phyloP scores from a whole-genome alignment of 129 eudicot genomes.

The carrot (Daucus carota) region DH1_v3.0 NC_030383.2:62474501-62475000 shows the following conservation, averaged over 20 bases:
- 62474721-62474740: neutral
- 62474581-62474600: slow-evolving; percentile 52
- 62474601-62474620: slow-evolving; percentile 86
- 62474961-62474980: neutral
- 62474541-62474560: neutral
- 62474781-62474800: slow-evolving; percentile 19
- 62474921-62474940: neutral
- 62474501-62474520: neutral
- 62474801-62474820: slow-evolving; percentile 34
- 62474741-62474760: slow-evolving; percentile 19
- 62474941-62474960: too few relatives aligned
- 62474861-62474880: slow-evolving; percentile 38
- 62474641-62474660: slow-evolving; percentile 58
- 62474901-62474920: neutral
- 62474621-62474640: slow-evolving; percentile 80
- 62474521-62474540: neutral
- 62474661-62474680: slow-evolving; percentile 30
- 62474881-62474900: slow-evolving; percentile 44
- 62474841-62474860: slow-evolving; percentile 26
- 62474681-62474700: slow-evolving; percentile 28
- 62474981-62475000: neutral
- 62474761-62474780: slow-evolving; percentile 30
- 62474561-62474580: slow-evolving; percentile 54
- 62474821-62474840: slow-evolving; percentile 45
- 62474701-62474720: neutral